Evolutionary conservation across 2,329 filamentous ascomycete species (phyloP), one percentile per base, ranked within the genome.

Genomic region (Botrytis byssoidea): DNA sequence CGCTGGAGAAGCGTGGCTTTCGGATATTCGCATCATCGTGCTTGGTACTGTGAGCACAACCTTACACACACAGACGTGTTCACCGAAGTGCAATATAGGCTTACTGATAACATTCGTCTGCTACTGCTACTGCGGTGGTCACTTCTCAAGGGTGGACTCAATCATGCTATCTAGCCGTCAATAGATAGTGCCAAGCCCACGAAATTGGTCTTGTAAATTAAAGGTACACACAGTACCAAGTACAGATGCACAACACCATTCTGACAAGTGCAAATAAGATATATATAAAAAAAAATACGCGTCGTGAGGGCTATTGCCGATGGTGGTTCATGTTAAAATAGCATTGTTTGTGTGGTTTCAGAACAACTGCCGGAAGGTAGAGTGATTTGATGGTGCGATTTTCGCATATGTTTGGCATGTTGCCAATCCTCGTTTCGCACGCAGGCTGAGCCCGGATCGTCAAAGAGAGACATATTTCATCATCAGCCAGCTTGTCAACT

Each of bases 1-100:
- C 44, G 32, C 14, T 51, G 32, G 48, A 67, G 46, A 55, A 55
- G 65, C 65, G 65, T 67, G 65, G 65, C 65, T 67, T 40, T 29
- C 32, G 46, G 44, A n/a, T 22, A 55, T n/a, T 67, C 46, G 46
- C 65, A 67, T 55, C 14, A 67, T 67, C 65, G 65, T 55, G 65
- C 32, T 55, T 51, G 32, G 65, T 18, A 55, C 32, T 29, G n/a
- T 29, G 44, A 40, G 32, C 22, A 51, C 65, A 37, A 67, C 14
- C 42, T 64, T 18, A 44, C 61, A 64, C 46, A 48, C 46, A 25
- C 46, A 51, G 46, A 51, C 61, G 44, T 8, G 65, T 35, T 67
- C 32, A 51, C 8, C 32, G 25, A 67, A n/a, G 46, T 51, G 48
- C 25, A 37, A 32, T 40, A 8, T 25, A 40, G 46, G 65, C 37